Conservation (phyloP, 192 early-diverging fungal species). For the Entophlyctis helioformis region DNA sequence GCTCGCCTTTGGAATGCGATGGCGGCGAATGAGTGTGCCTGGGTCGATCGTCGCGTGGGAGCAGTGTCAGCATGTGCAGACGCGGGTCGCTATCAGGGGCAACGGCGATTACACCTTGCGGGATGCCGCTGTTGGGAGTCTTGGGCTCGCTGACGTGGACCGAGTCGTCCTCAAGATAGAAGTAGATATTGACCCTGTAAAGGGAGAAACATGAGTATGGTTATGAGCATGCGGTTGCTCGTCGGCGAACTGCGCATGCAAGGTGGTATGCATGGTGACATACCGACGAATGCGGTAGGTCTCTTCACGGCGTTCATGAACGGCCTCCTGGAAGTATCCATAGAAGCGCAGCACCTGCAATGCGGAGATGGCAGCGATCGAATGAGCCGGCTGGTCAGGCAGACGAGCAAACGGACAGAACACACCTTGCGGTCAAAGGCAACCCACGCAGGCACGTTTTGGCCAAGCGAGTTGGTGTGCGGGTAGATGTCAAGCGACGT, state of each 20-base stretch:
- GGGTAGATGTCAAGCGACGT: conserved; percentile 42
- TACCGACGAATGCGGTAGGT: conserved; percentile 47
- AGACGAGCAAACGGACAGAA: too few species aligned
- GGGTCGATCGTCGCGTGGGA: too few species aligned
- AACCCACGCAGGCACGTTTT: conserved; percentile 43
- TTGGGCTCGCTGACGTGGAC: conserved; percentile 51
- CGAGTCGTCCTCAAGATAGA: conserved; percentile 51
- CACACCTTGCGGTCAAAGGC: conserved; percentile 44
- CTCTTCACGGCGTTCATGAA: conserved; percentile 42
- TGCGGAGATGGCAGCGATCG: too few species aligned
- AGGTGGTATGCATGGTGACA: too few species aligned
- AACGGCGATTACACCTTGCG: conserved; percentile 33
- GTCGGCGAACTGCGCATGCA: too few species aligned
- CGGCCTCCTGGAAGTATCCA: conserved; percentile 50
- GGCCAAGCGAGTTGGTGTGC: conserved; percentile 15
- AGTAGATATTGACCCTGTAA: conserved; percentile 46
- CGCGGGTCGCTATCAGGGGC: too few species aligned
- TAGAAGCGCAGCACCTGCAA: conserved; percentile 43
- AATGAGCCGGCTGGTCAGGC: too few species aligned
- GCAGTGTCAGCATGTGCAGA: neutral
- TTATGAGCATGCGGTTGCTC: too few species aligned
- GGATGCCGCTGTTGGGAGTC: conserved; percentile 42
- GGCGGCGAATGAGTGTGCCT: conserved; percentile 44
- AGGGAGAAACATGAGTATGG: too few species aligned
- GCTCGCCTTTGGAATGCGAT: conserved; percentile 34